Percentiles rank a stretch among this genome's conserved stretches.
phyloP scores from a whole-genome alignment of 805 yeast genomes.

The Candida golubevii region DNA sequence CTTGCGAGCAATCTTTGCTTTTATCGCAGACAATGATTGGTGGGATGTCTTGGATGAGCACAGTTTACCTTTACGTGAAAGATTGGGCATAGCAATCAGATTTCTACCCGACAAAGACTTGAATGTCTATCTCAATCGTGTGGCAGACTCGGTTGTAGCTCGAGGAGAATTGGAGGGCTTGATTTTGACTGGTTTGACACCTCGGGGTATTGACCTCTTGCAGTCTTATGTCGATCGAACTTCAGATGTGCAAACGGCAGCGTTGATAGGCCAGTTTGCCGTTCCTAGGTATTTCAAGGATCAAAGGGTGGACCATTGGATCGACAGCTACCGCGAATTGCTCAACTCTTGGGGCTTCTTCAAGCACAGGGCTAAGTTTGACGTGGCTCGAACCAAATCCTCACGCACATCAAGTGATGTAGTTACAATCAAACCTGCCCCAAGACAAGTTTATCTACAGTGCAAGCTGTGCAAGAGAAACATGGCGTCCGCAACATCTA shows the following conservation, averaged over 20 bases:
- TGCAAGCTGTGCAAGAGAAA: constrained; percentile 81
- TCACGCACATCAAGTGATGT: constrained; percentile 50
- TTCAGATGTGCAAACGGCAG: constrained; percentile 88
- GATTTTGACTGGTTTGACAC: constrained; percentile 87
- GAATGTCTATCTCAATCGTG: constrained; percentile 61
- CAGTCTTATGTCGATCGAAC: constrained; percentile 87
- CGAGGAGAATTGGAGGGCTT: constrained; percentile 90
- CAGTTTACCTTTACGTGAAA: constrained; percentile 80
- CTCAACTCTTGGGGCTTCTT: constrained; percentile 18
- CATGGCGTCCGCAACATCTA: constrained; percentile 37
- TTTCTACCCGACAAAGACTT: constrained; percentile 79
- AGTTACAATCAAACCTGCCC: constrained; percentile 45
- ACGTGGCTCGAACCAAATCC: constrained; percentile 67
- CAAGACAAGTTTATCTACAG: constrained; percentile 75
- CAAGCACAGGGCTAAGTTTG: constrained; percentile 59
- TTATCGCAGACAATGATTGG: constrained; percentile 92
- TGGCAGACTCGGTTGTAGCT: constrained; percentile 65
- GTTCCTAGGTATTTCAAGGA: constrained; percentile 81
- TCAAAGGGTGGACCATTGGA: constrained; percentile 73
- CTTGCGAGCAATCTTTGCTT: constrained; percentile 87
- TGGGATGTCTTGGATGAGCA: constrained; percentile 91
- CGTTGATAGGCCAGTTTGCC: constrained; percentile 73
- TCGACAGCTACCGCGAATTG: constrained; percentile 31
- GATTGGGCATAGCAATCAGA: constrained; percentile 86
- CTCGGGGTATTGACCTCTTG: constrained; percentile 71